Evolutionary conservation across 208 protist genomes (phyloP).

Genomic region (Lotmaria passim): DNA sequence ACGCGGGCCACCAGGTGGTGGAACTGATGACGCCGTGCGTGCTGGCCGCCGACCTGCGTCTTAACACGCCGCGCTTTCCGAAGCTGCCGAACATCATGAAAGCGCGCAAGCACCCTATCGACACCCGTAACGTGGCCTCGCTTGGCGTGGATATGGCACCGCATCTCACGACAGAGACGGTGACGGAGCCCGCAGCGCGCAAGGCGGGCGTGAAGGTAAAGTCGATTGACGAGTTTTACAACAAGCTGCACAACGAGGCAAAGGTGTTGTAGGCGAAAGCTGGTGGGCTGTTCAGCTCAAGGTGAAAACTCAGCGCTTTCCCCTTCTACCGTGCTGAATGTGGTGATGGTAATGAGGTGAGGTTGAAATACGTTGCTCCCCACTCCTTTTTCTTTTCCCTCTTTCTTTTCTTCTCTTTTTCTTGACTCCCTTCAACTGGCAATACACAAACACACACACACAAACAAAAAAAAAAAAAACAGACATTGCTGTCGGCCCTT

Average conservation of each 20-base stretch:
- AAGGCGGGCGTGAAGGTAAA: slow-evolving; percentile 92
- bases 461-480: too few species aligned
- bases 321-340: too few species aligned
- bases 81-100: slow-evolving; percentile 99
- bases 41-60: slow-evolving; percentile 87
- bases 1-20: slow-evolving; percentile 94
- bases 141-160: slow-evolving; percentile 90
- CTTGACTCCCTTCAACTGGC: too few species aligned
- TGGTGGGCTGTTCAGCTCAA: neutral
- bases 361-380: too few species aligned
- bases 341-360: too few species aligned
- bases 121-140: slow-evolving; percentile 66
- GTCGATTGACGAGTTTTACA: slow-evolving; percentile 89
- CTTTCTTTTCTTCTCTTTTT: too few species aligned
- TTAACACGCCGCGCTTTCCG: slow-evolving; percentile 97
- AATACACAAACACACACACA: too few species aligned
- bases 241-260: slow-evolving; percentile 93
- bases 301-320: too few species aligned
- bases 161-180: slow-evolving; percentile 58
- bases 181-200: slow-evolving; percentile 83
- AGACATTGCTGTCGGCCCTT: neutral
- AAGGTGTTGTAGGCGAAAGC: slow-evolving; percentile 69
- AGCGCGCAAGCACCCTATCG: slow-evolving; percentile 96
- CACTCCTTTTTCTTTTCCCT: too few species aligned
- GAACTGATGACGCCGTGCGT: slow-evolving; percentile 87